These are phyloP conservation scores for Ogataea zsoltii DNA, from an alignment of 805 yeast genomes.

Conservation along the genomic window DNA sequence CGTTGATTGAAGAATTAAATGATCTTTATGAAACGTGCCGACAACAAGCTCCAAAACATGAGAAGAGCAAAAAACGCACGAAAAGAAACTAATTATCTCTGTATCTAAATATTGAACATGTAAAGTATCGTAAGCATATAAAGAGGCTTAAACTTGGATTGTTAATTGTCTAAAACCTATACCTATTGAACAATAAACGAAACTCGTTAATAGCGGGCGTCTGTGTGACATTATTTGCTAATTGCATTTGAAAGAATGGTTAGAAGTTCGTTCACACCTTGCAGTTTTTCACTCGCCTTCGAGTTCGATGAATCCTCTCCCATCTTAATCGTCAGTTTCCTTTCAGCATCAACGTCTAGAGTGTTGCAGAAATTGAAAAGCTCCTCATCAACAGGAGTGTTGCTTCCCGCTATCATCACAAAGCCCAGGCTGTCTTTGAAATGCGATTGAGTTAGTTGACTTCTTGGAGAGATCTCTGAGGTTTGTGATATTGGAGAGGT, in stretches of 20 bases:
- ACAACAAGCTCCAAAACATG: slow-evolving; percentile 26
- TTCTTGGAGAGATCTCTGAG: slow-evolving; percentile 13
- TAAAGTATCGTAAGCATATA: background rate
- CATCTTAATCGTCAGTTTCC: slow-evolving; percentile 61
- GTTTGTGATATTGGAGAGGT: slow-evolving; percentile 20
- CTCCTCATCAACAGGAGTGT: slow-evolving; percentile 69
- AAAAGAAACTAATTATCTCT: slow-evolving; percentile 1
- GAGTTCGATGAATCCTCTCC: slow-evolving; percentile 38
- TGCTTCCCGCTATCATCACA: slow-evolving; percentile 62
- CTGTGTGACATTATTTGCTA: slow-evolving; percentile 1
- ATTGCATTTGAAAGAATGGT: slow-evolving; percentile 41
- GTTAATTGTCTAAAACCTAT: too few species aligned
- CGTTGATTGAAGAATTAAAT: slow-evolving; percentile 27
- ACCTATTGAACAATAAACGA: too few species aligned
- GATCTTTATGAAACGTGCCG: slow-evolving; percentile 16
- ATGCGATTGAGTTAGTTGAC: slow-evolving; percentile 7
- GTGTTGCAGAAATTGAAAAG: slow-evolving; percentile 55
- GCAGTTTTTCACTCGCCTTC: slow-evolving; percentile 61
- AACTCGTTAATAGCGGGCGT: too few species aligned
- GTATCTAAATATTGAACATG: slow-evolving; percentile 3
- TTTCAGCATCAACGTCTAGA: slow-evolving; percentile 39
- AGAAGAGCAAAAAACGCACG: slow-evolving; percentile 3
- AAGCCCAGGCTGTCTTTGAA: slow-evolving; percentile 36
- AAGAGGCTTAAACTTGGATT: too few species aligned
- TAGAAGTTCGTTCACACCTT: slow-evolving; percentile 71